phyloP scores from a whole-genome alignment of 176 grass and related monocot genomes.

The Carex scoparia region DNA sequence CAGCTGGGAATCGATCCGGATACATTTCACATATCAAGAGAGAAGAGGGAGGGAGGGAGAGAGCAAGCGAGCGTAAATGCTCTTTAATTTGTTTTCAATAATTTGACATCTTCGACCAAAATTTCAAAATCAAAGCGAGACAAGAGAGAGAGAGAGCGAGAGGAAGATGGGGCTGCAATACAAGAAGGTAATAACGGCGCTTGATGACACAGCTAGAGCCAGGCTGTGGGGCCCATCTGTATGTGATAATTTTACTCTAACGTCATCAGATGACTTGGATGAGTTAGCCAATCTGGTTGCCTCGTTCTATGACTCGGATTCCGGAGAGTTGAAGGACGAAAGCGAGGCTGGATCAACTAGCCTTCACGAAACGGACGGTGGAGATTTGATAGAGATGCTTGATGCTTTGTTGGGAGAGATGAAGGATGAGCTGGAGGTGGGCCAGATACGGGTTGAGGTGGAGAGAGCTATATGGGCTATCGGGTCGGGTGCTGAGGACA shows the following conservation, averaged over 20 bases:
- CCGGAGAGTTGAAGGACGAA: slow-evolving; percentile 4
- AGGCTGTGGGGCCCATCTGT: slow-evolving; percentile 34
- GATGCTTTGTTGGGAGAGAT: slow-evolving; percentile 31
- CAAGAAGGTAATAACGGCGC: slow-evolving; percentile 42
- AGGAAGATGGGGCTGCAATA: slow-evolving; percentile 20
- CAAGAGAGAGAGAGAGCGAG: not conserved
- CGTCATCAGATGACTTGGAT: slow-evolving; percentile 29
- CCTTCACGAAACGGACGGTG: not conserved
- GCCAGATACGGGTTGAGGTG: slow-evolving; percentile 40
- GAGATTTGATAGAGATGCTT: slow-evolving; percentile 28
- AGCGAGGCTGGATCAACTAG: not conserved
- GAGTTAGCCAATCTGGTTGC: slow-evolving; percentile 53
- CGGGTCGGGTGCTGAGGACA: slow-evolving; percentile 1
- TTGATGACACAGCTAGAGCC: slow-evolving; percentile 58
- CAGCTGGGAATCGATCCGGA: not conserved
- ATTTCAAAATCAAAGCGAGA: not conserved
- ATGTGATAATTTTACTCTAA: not conserved
- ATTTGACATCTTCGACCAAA: not conserved
- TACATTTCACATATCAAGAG: not conserved
- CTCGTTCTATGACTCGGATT: slow-evolving; percentile 60
- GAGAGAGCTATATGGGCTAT: slow-evolving; percentile 41
- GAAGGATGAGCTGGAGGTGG: slow-evolving; percentile 31
- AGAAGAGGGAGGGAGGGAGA: not conserved
- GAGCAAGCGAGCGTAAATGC: not conserved
- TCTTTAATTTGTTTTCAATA: not conserved